A percentile compares a stretch with the other conserved stretches of the same genome.
Conservation (phyloP, 2,329 filamentous ascomycete genomes). For the Geoglossum cookeanum region DNA sequence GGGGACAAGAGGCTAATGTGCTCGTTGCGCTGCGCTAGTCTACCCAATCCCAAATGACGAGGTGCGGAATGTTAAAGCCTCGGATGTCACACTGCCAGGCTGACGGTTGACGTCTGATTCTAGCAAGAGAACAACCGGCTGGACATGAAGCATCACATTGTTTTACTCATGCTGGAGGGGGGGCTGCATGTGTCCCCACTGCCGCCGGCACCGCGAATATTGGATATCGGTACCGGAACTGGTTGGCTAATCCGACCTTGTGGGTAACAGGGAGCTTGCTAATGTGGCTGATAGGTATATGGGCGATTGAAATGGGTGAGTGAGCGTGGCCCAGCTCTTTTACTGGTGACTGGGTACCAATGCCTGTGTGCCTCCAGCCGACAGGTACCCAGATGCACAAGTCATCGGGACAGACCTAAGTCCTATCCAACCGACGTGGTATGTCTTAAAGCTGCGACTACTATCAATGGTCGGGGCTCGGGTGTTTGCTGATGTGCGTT, state of each 20-base stretch:
- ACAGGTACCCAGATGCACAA: background rate
- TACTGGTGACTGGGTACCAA: background rate
- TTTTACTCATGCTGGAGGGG: background rate
- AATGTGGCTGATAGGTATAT: background rate
- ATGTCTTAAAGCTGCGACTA: background rate
- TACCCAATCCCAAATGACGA: conserved; percentile 44
- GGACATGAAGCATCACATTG: conserved; percentile 31
- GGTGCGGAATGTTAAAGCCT: background rate
- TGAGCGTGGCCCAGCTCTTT: background rate
- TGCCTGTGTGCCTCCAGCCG: background rate
- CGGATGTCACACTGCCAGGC: background rate
- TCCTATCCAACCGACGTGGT: background rate
- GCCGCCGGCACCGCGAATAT: conserved; percentile 9
- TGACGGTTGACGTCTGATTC: background rate
- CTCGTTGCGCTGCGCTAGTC: conserved; percentile 2
- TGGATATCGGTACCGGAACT: conserved; percentile 17
- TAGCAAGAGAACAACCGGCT: conserved; percentile 35
- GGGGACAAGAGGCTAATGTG: background rate
- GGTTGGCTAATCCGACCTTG: conserved; percentile 8
- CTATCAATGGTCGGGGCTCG: background rate
- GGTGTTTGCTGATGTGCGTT: background rate
- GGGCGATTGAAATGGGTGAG: background rate
- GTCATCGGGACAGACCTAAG: conserved; percentile 1
- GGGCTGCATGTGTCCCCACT: background rate
- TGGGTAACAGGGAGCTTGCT: background rate